These are phyloP conservation scores for Fraxinus paxiana DNA, from an alignment of 305 asterid species.

Conservation along the genomic window DNA sequence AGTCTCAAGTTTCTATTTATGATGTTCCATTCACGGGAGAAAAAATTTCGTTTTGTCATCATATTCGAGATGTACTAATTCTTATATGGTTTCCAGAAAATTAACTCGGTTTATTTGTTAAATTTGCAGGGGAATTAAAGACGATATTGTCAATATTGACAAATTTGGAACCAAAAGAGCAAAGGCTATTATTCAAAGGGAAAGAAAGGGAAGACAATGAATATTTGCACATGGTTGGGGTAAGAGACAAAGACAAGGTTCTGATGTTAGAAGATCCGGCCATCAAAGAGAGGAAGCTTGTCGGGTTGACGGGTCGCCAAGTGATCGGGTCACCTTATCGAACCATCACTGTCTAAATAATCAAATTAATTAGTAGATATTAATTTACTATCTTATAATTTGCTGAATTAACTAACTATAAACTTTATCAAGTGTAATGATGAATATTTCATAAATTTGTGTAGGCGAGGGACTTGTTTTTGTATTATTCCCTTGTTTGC, in stretches of 20 bases:
- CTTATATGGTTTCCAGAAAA: not conserved
- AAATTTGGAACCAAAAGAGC: conserved; percentile 60
- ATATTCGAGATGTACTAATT: not conserved
- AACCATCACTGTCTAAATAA: conserved; percentile 47
- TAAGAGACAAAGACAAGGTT: conserved; percentile 60
- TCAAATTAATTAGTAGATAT: not conserved
- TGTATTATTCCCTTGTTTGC: conserved; percentile 9
- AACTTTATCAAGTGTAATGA: conserved; percentile 18
- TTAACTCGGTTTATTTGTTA: not conserved
- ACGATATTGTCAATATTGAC: conserved; percentile 50
- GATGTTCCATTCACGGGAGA: not conserved
- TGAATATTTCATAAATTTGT: conserved; percentile 25
- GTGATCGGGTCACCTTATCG: conserved; percentile 38
- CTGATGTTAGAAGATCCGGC: conserved; percentile 74
- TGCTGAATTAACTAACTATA: conserved; percentile 10
- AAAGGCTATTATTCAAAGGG: conserved; percentile 65
- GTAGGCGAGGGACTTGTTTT: conserved; percentile 19
- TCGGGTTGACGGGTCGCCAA: conserved; percentile 37
- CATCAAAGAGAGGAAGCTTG: conserved; percentile 57
- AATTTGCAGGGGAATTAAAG: conserved; percentile 63
- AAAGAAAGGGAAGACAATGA: conserved; percentile 74
- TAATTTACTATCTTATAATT: not conserved
- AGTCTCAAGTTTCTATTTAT: not conserved
- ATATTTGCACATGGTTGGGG: conserved; percentile 77
- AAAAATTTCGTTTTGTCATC: not conserved